These are phyloP conservation scores for Chrysoporthe deuterocubensis DNA, from an alignment of 2,329 filamentous ascomycete species.

Conservation along the genomic window DNA sequence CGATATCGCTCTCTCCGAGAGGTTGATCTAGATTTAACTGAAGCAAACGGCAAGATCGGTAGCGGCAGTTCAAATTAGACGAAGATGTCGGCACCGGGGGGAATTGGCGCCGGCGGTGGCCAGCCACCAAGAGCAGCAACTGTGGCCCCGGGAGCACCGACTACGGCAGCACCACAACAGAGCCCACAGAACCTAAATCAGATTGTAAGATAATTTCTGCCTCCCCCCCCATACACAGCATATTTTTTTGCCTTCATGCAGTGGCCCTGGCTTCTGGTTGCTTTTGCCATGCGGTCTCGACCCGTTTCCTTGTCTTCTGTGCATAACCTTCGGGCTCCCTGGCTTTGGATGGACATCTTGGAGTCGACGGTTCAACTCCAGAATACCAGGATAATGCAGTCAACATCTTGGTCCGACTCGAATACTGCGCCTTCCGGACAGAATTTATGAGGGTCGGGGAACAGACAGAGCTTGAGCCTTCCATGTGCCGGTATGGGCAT, in stretches of 20 bases:
- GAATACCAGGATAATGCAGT: neutral
- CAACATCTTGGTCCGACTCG: neutral
- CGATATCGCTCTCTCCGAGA: neutral
- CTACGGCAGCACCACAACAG: slow-evolving; percentile 71
- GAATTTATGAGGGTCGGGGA: neutral
- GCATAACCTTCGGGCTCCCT: neutral
- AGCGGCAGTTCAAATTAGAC: neutral
- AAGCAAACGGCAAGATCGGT: neutral
- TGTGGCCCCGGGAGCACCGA: slow-evolving; percentile 33
- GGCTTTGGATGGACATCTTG: neutral
- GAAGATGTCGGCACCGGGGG: slow-evolving; percentile 23
- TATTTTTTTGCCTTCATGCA: neutral
- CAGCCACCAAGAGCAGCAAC: slow-evolving; percentile 19
- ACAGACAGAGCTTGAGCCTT: neutral
- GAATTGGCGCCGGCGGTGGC: slow-evolving; percentile 13
- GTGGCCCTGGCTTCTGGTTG: neutral
- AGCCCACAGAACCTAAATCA: slow-evolving; percentile 93
- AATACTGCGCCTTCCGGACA: neutral
- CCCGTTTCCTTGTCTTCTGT: neutral
- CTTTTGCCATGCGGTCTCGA: neutral
- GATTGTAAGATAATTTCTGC: slow-evolving; percentile 70
- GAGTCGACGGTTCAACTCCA: neutral
- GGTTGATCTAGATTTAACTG: too few relatives aligned
- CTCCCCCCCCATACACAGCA: slow-evolving; percentile 2
- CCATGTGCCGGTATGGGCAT: neutral